Conservation (phyloP, 2,329 filamentous ascomycete species). For the Elsinoe fawcettii region DNA sequence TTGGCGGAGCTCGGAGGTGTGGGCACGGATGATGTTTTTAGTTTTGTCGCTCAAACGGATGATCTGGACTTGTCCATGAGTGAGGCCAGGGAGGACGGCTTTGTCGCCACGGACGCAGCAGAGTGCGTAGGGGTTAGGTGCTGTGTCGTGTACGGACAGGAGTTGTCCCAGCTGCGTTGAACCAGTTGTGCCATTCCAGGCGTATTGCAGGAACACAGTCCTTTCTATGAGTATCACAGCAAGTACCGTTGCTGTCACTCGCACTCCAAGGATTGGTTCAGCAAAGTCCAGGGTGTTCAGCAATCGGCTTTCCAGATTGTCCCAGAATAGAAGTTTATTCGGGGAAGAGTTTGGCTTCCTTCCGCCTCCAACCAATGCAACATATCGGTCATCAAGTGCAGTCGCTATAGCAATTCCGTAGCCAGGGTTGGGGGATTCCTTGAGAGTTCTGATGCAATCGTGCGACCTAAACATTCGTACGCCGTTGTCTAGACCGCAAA, state of each 20-base stretch:
- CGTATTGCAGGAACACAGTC: constrained; percentile 27
- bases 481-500: constrained; percentile 76
- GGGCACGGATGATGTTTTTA: constrained; percentile 89
- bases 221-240: constrained; percentile 57
- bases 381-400: constrained; percentile 45
- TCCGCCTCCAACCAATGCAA: constrained; percentile 84
- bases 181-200: constrained; percentile 48
- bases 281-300: constrained; percentile 71
- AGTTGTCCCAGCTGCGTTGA: constrained; percentile 24
- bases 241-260: constrained; percentile 67
- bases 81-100: constrained; percentile 80
- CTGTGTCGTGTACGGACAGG: constrained; percentile 68
- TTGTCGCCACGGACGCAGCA: constrained; percentile 67
- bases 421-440: constrained; percentile 19
- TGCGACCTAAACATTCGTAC: constrained; percentile 49
- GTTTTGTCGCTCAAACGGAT: constrained; percentile 70
- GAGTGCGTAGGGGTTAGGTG: constrained; percentile 73
- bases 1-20: constrained; percentile 69
- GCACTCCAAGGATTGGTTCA: constrained; percentile 71
- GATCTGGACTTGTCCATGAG: constrained; percentile 78
- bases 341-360: constrained; percentile 76
- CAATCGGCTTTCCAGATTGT: constrained; percentile 69
- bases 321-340: constrained; percentile 91
- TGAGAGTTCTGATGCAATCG: constrained; percentile 30
- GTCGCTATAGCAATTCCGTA: constrained; percentile 26